phyloP scores from a whole-genome alignment of 768 basidiomycete genomes.

The Termitomyces sp. region DNA sequence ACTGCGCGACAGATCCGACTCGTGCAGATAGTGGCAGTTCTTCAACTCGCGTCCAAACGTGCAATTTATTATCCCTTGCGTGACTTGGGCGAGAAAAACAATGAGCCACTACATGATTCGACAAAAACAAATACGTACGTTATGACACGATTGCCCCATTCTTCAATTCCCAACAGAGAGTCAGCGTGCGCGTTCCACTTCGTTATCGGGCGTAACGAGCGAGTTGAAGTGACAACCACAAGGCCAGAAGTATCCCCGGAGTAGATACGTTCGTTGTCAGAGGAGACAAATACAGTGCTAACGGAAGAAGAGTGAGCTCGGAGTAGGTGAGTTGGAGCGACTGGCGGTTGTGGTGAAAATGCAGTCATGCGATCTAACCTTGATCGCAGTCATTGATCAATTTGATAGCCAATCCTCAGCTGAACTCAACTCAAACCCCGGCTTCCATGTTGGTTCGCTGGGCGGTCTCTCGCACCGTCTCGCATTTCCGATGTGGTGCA shows the following conservation, averaged over 20 bases:
- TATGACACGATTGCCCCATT: slow-evolving; percentile 64
- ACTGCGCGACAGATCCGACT: slow-evolving; percentile 55
- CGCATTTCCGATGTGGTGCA: neutral
- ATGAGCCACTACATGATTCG: neutral
- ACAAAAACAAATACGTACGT: slow-evolving; percentile 56
- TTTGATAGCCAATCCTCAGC: too few species aligned
- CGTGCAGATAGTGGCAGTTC: slow-evolving; percentile 41
- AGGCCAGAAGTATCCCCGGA: slow-evolving; percentile 82
- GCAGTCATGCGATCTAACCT: slow-evolving; percentile 5
- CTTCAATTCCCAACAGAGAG: slow-evolving; percentile 75
- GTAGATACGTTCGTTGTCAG: slow-evolving; percentile 78
- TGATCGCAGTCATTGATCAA: too few species aligned
- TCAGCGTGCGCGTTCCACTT: slow-evolving; percentile 81
- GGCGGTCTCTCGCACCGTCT: neutral
- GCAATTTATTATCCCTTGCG: slow-evolving; percentile 82
- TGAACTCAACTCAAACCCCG: neutral
- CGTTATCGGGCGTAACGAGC: slow-evolving; percentile 68
- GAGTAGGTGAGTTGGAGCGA: slow-evolving; percentile 71
- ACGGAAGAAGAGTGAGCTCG: slow-evolving; percentile 71
- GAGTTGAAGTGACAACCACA: slow-evolving; percentile 76
- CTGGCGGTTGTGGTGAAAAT: slow-evolving; percentile 31
- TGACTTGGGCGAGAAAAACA: slow-evolving; percentile 47
- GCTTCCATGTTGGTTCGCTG: neutral
- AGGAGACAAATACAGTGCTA: slow-evolving; percentile 58
- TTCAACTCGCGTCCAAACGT: slow-evolving; percentile 62